phyloP scores from a whole-genome alignment of 192 early-diverging fungal genomes.

The Coemansia sp. region DNA sequence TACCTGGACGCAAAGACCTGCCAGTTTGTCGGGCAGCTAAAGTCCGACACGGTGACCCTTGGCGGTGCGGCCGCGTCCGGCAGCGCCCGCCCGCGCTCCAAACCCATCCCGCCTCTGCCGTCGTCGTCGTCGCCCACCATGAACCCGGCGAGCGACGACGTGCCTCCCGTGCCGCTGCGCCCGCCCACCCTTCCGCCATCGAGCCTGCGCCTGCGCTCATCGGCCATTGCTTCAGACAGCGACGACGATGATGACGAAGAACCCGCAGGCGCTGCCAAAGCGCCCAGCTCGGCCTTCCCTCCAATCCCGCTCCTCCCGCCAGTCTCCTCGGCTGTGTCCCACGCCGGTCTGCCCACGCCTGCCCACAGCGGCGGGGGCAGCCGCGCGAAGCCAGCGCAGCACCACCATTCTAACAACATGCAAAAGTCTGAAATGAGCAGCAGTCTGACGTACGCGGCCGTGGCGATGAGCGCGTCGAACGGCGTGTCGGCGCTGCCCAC shows the following conservation, averaged over 20 bases:
- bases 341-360: not conserved
- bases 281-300: not conserved
- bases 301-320: not conserved
- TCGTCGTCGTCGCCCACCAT: conserved; percentile 22
- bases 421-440: conserved; percentile 3
- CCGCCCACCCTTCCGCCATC: conserved; percentile 17
- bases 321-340: too few species aligned
- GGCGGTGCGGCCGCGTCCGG: conserved; percentile 32
- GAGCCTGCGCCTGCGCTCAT: conserved; percentile 16
- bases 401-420: not conserved
- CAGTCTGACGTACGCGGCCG: conserved; percentile 7
- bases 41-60: conserved; percentile 35
- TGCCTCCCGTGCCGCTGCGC: conserved; percentile 8
- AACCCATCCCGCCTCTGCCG: not conserved
- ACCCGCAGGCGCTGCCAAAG: too few species aligned
- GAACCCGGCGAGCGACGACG: conserved; percentile 7
- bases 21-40: conserved; percentile 54
- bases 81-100: conserved; percentile 11
- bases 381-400: not conserved
- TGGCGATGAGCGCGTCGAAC: conserved; percentile 1
- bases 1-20: conserved; percentile 50
- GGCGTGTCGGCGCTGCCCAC: conserved; percentile 6
- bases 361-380: not conserved
- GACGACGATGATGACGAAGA: not conserved
- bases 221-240: conserved; percentile 11